Evolutionary conservation across 345 rosid genomes (phyloP).

Genomic region (Erysimum cheiranthoides): DNA sequence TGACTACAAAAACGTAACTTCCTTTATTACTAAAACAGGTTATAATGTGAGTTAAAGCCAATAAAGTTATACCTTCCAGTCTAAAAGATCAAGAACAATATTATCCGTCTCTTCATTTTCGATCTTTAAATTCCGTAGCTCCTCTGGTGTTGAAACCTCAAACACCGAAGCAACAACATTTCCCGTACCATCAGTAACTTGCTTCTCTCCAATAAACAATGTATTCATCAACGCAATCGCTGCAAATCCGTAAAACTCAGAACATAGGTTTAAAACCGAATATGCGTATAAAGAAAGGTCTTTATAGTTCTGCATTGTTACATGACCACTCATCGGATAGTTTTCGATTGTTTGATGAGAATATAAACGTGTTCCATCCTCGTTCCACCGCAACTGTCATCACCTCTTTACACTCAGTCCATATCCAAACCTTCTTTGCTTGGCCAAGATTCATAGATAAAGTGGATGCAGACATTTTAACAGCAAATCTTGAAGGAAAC

Average conservation of each 20-base stretch:
- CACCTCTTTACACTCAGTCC: conserved; percentile 75
- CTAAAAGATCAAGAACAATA: conserved; percentile 65
- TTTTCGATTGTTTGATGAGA: conserved; percentile 49
- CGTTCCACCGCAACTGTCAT: conserved; percentile 88
- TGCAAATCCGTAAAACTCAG: conserved; percentile 48
- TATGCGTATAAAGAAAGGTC: neutral
- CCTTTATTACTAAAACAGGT: conserved; percentile 10
- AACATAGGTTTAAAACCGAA: conserved; percentile 16
- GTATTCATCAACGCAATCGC: conserved; percentile 69
- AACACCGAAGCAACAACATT: conserved; percentile 57
- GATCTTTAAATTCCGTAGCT: conserved; percentile 60
- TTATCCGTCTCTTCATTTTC: conserved; percentile 52
- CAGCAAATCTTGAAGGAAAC: conserved; percentile 9
- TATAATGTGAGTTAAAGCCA: neutral
- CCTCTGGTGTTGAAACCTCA: conserved; percentile 67
- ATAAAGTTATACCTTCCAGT: conserved; percentile 74
- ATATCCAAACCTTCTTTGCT: conserved; percentile 78
- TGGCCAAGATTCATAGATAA: conserved; percentile 43
- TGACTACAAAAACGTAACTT: conserved; percentile 50
- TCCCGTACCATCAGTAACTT: conserved; percentile 53
- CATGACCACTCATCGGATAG: conserved; percentile 86
- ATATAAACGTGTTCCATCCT: conserved; percentile 90
- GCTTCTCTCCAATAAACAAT: conserved; percentile 58
- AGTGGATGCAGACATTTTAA: conserved; percentile 35
- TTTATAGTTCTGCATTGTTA: conserved; percentile 41